Conservation (phyloP, 2,329 filamentous ascomycete genomes). For the Fusarium brachygibbosum region DNA sequence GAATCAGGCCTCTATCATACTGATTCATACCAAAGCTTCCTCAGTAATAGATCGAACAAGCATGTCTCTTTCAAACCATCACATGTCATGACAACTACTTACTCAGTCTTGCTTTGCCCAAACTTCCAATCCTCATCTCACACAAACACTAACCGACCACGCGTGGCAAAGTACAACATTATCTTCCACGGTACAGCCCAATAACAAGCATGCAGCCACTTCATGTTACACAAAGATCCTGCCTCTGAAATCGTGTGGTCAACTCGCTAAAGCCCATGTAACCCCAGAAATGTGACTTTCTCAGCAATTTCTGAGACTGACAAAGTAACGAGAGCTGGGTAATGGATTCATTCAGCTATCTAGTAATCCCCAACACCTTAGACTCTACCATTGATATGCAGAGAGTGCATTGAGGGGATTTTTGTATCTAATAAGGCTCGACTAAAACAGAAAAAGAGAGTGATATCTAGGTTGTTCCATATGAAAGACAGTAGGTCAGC, state of each 20-base stretch:
- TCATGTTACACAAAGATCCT: conserved; percentile 19
- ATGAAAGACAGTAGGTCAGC: background rate
- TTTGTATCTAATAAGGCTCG: conserved; percentile 33
- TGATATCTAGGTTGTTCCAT: conserved; percentile 34
- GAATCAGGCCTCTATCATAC: background rate
- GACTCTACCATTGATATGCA: background rate
- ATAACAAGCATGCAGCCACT: background rate
- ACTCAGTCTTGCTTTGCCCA: background rate
- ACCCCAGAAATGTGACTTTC: conserved; percentile 12
- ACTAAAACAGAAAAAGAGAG: conserved; percentile 23
- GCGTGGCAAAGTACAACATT: conserved; percentile 9
- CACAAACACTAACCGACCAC: conserved; percentile 6
- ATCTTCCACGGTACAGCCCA: background rate
- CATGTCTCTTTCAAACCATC: background rate
- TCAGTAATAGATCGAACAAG: background rate
- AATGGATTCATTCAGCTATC: conserved; percentile 17
- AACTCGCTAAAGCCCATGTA: conserved; percentile 22
- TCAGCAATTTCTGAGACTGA: conserved; percentile 5
- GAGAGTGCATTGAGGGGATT: background rate
- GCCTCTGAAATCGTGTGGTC: conserved; percentile 14
- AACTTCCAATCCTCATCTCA: background rate
- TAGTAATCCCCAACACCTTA: conserved; percentile 4
- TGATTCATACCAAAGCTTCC: background rate
- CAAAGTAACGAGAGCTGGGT: background rate
- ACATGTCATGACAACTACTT: background rate